A percentile compares a stretch with the other conserved stretches of the same genome.
Conservation (phyloP, 495 filamentous ascomycete genomes). For the Peziza echinospora region DNA sequence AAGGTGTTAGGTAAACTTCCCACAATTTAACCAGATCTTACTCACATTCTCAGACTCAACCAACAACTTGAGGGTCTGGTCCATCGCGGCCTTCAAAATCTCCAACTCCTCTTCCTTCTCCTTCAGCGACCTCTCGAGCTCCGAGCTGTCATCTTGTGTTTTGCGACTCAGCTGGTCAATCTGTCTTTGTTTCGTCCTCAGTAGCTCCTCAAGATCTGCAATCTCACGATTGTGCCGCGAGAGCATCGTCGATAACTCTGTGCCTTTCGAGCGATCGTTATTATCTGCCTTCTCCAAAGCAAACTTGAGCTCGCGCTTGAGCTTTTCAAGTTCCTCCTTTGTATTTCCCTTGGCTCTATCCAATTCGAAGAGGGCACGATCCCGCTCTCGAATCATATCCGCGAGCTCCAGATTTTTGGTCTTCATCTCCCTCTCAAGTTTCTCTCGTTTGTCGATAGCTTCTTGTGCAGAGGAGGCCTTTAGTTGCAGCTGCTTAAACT, state of each 20-base stretch:
- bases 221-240: conserved; percentile 93
- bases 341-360: conserved; percentile 67
- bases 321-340: conserved; percentile 83
- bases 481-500: conserved; percentile 84
- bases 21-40: too few relatives aligned
- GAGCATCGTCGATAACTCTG: conserved; percentile 80
- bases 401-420: conserved; percentile 95
- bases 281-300: conserved; percentile 85
- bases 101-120: conserved; percentile 96
- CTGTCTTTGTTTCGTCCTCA: conserved; percentile 69
- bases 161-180: conserved; percentile 66
- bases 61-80: conserved; percentile 74
- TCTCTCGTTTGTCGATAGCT: conserved; percentile 84
- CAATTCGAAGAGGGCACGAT: conserved; percentile 81
- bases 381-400: conserved; percentile 94
- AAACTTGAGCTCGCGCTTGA: conserved; percentile 88
- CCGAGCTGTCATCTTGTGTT: conserved; percentile 56
- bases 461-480: conserved; percentile 94
- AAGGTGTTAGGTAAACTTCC: too few relatives aligned
- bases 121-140: conserved; percentile 59
- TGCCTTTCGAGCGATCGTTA: conserved; percentile 74
- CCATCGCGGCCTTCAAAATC: conserved; percentile 91
- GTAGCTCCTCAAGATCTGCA: conserved; percentile 80
- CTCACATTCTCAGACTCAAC: conserved; percentile 36
- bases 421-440: conserved; percentile 90